Evolutionary conservation across 306 rosid genomes (phyloP).

Genomic region (Malus domestica): ASM211411v1 NC_041797.1:1925501-1926000

Average conservation of each 20-base stretch:
- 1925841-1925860: not conserved
- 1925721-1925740: constrained; percentile 4
- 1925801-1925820: not conserved
- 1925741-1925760: not conserved
- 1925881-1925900: no score
- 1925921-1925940: no score
- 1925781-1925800: not conserved
- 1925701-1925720: constrained; percentile 94
- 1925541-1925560: not conserved
- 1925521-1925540: not conserved
- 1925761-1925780: not conserved
- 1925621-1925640: constrained; percentile 16
- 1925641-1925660: constrained; percentile 97
- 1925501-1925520: constrained; percentile 2
- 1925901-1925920: no score
- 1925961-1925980: no score
- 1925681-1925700: constrained; percentile 99
- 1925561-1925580: not conserved
- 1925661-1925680: constrained; percentile 91
- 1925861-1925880: not conserved
- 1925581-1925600: not conserved
- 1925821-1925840: not conserved
- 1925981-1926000: no score
- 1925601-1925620: not conserved
- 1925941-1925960: no score